Percentiles rank a stretch among this genome's conserved stretches.
Evolutionary conservation across 768 basidiomycete species (phyloP).

Genomic region (Clathrus columnatus): DNA sequence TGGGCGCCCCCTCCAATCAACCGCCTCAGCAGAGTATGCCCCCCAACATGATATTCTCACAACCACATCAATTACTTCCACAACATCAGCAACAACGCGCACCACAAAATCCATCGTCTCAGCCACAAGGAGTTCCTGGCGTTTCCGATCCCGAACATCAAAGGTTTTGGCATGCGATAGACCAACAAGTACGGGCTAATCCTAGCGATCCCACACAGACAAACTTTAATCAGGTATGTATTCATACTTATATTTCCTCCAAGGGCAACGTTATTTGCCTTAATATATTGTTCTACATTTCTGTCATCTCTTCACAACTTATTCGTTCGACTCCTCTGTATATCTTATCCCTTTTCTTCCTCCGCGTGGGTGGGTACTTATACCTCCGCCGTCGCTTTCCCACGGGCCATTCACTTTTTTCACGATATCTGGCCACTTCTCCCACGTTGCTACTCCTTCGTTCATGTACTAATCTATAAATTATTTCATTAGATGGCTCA

Average conservation of each 20-base stretch:
- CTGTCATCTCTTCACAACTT: neutral
- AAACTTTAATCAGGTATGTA: constrained; percentile 7
- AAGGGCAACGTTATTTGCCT: neutral
- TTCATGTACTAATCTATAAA: neutral
- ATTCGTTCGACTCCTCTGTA: neutral
- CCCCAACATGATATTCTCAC: constrained; percentile 2
- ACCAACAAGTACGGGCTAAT: constrained; percentile 6
- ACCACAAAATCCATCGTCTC: constrained; percentile 36
- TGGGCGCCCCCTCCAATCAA: neutral
- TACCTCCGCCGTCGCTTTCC: neutral
- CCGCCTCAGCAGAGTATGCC: constrained; percentile 1
- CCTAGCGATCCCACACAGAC: constrained; percentile 1
- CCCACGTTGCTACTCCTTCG: neutral
- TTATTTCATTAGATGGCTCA: constrained; percentile 6
- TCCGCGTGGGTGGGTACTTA: neutral
- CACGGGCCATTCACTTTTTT: neutral
- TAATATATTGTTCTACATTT: neutral
- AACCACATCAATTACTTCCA: constrained; percentile 23
- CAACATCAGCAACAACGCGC: constrained; percentile 29
- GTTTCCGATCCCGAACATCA: constrained; percentile 8
- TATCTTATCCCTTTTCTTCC: neutral
- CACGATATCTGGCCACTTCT: neutral
- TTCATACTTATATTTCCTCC: neutral
- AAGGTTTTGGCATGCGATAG: constrained; percentile 8
- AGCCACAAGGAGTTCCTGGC: constrained; percentile 14